Conservation (phyloP, 164 flowering plant genomes). For the Vitis cinerea region DNA sequence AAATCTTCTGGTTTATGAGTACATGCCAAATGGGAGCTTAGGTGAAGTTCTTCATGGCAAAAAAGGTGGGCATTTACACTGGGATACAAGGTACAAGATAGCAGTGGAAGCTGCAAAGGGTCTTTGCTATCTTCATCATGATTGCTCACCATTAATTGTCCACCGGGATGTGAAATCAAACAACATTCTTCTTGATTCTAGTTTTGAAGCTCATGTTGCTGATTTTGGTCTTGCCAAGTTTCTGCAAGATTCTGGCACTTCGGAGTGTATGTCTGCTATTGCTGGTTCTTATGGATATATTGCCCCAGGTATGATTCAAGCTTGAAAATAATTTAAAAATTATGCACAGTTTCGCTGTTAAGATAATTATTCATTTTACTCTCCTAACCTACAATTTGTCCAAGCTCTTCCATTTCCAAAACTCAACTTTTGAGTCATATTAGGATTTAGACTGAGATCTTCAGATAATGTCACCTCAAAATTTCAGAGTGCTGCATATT, state of each 20-base stretch:
- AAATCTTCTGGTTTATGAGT: constrained; percentile 90
- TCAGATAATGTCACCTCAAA: background rate
- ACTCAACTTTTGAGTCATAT: too few relatives aligned
- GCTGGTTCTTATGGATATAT: constrained; percentile 98
- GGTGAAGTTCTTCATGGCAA: constrained; percentile 97
- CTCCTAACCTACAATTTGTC: too few relatives aligned
- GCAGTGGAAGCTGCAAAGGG: constrained; percentile 95
- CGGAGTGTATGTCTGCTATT: constrained; percentile 98
- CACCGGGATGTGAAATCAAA: constrained; percentile 97
- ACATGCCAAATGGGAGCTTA: constrained; percentile 96
- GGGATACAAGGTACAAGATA: constrained; percentile 96
- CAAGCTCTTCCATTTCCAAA: too few relatives aligned
- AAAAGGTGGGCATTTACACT: constrained; percentile 93
- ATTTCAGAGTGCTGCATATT: background rate
- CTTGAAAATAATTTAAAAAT: too few relatives aligned
- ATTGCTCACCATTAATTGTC: constrained; percentile 88
- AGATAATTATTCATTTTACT: too few relatives aligned
- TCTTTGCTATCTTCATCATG: constrained; percentile 96
- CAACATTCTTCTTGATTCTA: constrained; percentile 87
- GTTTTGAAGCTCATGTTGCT: constrained; percentile 96
- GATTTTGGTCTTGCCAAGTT: constrained; percentile 99
- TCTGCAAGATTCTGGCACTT: constrained; percentile 93
- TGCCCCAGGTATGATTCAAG: constrained; percentile 72
- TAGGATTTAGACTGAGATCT: too few relatives aligned
- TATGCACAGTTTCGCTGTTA: too few relatives aligned